Evolutionary conservation across 164 flowering plant species (phyloP).

Genomic region (Tinospora cordifolia): DNA sequence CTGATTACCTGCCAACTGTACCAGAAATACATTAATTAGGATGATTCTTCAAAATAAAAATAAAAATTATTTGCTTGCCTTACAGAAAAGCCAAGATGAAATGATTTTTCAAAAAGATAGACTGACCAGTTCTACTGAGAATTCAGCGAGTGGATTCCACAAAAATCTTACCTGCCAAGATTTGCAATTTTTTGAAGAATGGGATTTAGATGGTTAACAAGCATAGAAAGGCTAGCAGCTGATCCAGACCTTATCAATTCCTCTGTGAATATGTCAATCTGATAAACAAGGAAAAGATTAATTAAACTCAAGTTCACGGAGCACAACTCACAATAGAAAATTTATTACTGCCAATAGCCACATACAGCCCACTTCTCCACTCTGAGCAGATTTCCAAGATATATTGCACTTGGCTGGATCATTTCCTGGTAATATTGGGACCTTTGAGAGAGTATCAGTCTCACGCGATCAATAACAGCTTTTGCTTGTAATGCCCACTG

Average conservation of each 20-base stretch:
- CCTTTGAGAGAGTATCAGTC: constrained; percentile 19
- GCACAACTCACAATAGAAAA: not conserved
- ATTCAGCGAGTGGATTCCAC: not conserved
- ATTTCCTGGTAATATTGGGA: constrained; percentile 22
- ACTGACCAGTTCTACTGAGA: not conserved
- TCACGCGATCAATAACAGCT: constrained; percentile 25
- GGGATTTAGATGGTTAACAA: constrained; percentile 25
- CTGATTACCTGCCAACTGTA: constrained; percentile 33
- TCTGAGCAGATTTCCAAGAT: constrained; percentile 26
- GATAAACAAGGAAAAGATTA: constrained; percentile 1
- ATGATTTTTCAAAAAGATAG: not conserved
- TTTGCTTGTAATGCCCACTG: constrained; percentile 32
- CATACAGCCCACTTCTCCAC: constrained; percentile 31
- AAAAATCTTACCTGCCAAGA: constrained; percentile 23
- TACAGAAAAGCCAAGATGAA: not conserved
- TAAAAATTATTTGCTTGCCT: not conserved
- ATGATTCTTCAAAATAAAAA: constrained; percentile 1
- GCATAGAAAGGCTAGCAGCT: constrained; percentile 24
- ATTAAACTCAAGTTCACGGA: not conserved
- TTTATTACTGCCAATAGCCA: constrained; percentile 1
- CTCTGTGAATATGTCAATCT: constrained; percentile 30
- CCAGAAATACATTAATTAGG: not conserved
- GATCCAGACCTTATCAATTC: constrained; percentile 27
- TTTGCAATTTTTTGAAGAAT: constrained; percentile 24
- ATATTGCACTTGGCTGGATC: constrained; percentile 26